phyloP scores from a whole-genome alignment of 805 yeast genomes.

The Metschnikowia cerradonensis region DNA sequence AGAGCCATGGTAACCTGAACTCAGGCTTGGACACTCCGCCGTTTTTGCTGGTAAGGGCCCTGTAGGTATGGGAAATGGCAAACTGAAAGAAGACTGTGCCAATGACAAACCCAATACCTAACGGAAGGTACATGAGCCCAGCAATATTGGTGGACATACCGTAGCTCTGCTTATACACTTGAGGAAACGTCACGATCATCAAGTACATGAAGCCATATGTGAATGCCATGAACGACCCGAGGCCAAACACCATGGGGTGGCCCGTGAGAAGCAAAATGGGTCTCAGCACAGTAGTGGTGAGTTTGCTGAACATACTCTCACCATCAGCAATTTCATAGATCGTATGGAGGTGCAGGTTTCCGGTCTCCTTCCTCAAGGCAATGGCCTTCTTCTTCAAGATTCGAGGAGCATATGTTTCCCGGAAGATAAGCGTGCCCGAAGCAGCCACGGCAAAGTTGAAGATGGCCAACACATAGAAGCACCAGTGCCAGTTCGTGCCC shows the following conservation, averaged over 20 bases:
- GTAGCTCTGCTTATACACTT: conserved; percentile 45
- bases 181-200: conserved; percentile 57
- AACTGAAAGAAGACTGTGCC: conserved; percentile 51
- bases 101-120: conserved; percentile 50
- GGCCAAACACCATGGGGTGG: conserved; percentile 61
- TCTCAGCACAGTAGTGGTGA: conserved; percentile 46
- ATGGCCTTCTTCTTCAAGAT: conserved; percentile 46
- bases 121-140: conserved; percentile 57
- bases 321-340: conserved; percentile 57
- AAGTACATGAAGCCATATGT: conserved; percentile 64
- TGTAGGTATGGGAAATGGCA: conserved; percentile 39
- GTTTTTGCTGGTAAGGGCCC: conserved; percentile 35
- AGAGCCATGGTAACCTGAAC: conserved; percentile 50
- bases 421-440: conserved; percentile 45
- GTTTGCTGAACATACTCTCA: conserved; percentile 37
- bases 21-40: conserved; percentile 60
- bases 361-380: conserved; percentile 47
- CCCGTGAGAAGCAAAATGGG: conserved; percentile 51
- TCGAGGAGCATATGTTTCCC: conserved; percentile 59
- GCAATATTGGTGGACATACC: conserved; percentile 45
- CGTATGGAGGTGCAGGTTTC: conserved; percentile 54
- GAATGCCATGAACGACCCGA: conserved; percentile 63
- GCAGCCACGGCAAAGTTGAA: conserved; percentile 48
- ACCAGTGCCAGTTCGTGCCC: conserved; percentile 61
- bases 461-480: conserved; percentile 56